These are phyloP conservation scores for Macrophomina pseudophaseolina DNA, from an alignment of 2,329 filamentous ascomycete genomes.

Conservation along the genomic window DNA sequence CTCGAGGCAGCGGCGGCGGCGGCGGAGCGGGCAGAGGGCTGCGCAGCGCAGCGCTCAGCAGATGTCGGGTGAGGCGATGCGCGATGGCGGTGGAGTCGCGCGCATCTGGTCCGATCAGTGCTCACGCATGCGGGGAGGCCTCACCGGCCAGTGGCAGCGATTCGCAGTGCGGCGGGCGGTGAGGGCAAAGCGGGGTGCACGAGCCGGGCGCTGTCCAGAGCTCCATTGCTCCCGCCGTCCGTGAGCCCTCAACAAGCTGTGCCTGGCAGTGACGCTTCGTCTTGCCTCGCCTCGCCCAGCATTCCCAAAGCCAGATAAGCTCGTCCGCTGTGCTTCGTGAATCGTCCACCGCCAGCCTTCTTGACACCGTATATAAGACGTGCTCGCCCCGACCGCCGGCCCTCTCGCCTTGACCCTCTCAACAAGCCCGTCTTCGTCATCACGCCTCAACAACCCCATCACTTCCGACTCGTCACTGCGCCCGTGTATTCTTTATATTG, in stretches of 20 bases:
- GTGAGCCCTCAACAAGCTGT: constrained; percentile 23
- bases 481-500: constrained; percentile 7
- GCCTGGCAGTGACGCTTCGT: constrained; percentile 8
- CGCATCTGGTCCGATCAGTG: constrained; percentile 11
- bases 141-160: constrained; percentile 8
- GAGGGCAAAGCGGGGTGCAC: constrained; percentile 9
- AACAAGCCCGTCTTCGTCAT: constrained; percentile 3
- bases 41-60: neutral
- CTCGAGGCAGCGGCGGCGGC: neutral
- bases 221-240: constrained; percentile 17
- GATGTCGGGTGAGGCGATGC: constrained; percentile 18
- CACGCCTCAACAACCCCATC: constrained; percentile 6
- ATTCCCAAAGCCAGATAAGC: constrained; percentile 6
- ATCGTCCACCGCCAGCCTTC: neutral
- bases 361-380: constrained; percentile 1
- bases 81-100: neutral
- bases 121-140: constrained; percentile 7
- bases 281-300: neutral
- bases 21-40: too few species aligned
- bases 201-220: constrained; percentile 2
- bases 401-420: constrained; percentile 1
- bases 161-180: neutral
- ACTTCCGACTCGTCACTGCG: constrained; percentile 10
- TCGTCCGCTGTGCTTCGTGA: constrained; percentile 10
- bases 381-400: neutral